Conservation (phyloP, 2,329 filamentous ascomycete species). For the Ceratocystis destructans region DNA sequence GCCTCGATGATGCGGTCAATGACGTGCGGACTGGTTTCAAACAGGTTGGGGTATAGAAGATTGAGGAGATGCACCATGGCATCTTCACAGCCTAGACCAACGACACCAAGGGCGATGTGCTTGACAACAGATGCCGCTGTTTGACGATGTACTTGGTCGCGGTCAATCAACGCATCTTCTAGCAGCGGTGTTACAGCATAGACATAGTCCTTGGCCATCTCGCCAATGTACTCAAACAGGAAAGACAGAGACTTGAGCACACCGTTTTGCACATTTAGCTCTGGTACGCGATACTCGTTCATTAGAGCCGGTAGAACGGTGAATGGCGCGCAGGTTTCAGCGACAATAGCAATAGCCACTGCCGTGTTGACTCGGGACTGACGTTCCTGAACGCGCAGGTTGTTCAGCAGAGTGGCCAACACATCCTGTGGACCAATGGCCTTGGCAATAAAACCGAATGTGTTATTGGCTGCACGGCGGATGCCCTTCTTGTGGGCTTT, state of each 20-base stretch:
- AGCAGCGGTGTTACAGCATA: slow-evolving; percentile 93
- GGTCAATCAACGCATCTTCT: slow-evolving; percentile 92
- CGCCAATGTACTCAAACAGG: slow-evolving; percentile 97
- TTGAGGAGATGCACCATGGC: slow-evolving; percentile 98
- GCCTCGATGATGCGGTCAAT: slow-evolving; percentile 97
- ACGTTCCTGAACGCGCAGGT: slow-evolving; percentile 89
- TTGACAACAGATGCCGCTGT: slow-evolving; percentile 95
- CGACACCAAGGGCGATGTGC: slow-evolving; percentile 93
- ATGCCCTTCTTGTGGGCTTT: slow-evolving; percentile 99
- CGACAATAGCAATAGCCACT: slow-evolving; percentile 95
- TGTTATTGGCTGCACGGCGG: slow-evolving; percentile 95
- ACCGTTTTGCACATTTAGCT: slow-evolving; percentile 97
- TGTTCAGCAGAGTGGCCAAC: slow-evolving; percentile 87
- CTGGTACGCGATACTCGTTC: slow-evolving; percentile 98
- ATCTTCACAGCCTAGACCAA: slow-evolving; percentile 92
- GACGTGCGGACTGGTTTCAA: slow-evolving; percentile 95
- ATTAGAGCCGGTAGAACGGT: slow-evolving; percentile 96
- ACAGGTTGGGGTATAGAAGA: slow-evolving; percentile 88
- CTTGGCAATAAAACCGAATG: slow-evolving; percentile 98
- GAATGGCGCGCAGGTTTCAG: slow-evolving; percentile 95
- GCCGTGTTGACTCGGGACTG: slow-evolving; percentile 97
- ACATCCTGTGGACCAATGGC: slow-evolving; percentile 97
- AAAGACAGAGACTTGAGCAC: slow-evolving; percentile 95
- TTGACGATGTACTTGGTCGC: slow-evolving; percentile 94
- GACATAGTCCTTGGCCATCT: slow-evolving; percentile 99